Percentiles rank a stretch among this genome's conserved stretches.
These are phyloP conservation scores for Stereocaulon alpinum DNA, from an alignment of 495 filamentous ascomycete genomes.

Conservation along the genomic window DNA sequence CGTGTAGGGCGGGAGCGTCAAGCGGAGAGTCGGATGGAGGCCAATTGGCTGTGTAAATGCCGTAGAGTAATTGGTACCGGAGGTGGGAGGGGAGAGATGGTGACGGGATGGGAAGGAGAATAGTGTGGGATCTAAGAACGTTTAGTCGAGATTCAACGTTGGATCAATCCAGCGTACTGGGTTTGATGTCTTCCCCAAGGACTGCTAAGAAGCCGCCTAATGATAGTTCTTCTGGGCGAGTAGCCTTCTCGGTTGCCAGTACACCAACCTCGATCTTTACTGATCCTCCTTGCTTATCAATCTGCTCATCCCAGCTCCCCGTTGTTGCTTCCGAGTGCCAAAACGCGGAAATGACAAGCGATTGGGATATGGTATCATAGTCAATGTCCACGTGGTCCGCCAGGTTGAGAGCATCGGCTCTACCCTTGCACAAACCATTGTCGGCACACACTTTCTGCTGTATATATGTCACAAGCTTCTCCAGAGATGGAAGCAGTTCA, in stretches of 20 bases:
- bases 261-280: constrained; percentile 70
- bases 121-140: constrained; percentile 51
- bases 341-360: constrained; percentile 44
- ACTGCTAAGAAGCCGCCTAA: constrained; percentile 72
- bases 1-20: constrained; percentile 36
- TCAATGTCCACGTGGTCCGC: constrained; percentile 66
- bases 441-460: constrained; percentile 43
- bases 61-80: constrained; percentile 35
- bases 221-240: constrained; percentile 59
- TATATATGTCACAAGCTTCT: constrained; percentile 46
- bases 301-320: constrained; percentile 40
- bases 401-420: constrained; percentile 30
- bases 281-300: constrained; percentile 27
- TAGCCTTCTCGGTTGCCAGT: constrained; percentile 53
- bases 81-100: constrained; percentile 42
- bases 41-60: constrained; percentile 61
- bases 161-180: constrained; percentile 40
- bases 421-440: constrained; percentile 31
- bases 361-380: constrained; percentile 60
- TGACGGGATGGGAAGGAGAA: constrained; percentile 91
- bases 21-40: constrained; percentile 74
- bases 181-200: constrained; percentile 60
- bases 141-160: neutral
- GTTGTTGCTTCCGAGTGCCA: constrained; percentile 19
- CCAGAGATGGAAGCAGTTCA: constrained; percentile 46